Evolutionary conservation across 1,284 basidiomycete genomes (phyloP).

Genomic region (Cryptococcus deneoformans): DNA sequence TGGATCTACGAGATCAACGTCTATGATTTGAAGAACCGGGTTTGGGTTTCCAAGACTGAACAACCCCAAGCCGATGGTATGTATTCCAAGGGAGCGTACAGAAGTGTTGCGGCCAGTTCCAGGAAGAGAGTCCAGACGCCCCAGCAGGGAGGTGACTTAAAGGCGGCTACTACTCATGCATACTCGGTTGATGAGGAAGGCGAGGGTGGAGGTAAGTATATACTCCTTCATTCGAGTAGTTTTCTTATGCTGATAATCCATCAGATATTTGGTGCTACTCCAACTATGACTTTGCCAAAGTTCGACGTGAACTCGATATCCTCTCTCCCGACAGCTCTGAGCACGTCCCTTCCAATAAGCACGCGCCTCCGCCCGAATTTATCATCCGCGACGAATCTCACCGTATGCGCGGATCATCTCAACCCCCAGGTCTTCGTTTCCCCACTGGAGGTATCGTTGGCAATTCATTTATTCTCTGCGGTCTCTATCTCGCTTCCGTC

Average conservation of each 20-base stretch:
- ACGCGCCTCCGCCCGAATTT: constrained; percentile 55
- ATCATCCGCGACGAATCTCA: constrained; percentile 59
- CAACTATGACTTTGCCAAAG: constrained; percentile 76
- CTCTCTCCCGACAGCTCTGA: constrained; percentile 55
- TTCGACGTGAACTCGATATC: constrained; percentile 86
- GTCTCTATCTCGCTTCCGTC: constrained; percentile 83
- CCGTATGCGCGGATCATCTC: constrained; percentile 54
- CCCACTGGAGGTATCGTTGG: constrained; percentile 88
- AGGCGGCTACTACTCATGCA: constrained; percentile 16
- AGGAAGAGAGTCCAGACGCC: constrained; percentile 65
- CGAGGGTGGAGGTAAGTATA: constrained; percentile 54
- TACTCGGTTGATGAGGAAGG: constrained; percentile 38
- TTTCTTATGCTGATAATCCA: not conserved
- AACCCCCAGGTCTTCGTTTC: constrained; percentile 89
- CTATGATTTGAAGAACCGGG: constrained; percentile 67
- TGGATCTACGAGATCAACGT: constrained; percentile 88
- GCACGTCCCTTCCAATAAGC: constrained; percentile 63
- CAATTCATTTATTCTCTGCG: constrained; percentile 80
- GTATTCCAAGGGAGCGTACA: constrained; percentile 84
- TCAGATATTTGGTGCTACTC: constrained; percentile 45
- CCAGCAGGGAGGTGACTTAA: constrained; percentile 14
- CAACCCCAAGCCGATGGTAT: constrained; percentile 64
- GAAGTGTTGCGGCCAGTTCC: constrained; percentile 78
- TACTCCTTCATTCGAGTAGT: constrained; percentile 56
- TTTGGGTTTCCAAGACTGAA: constrained; percentile 69